A percentile compares a stretch with the other conserved stretches of the same genome.
Evolutionary conservation across 2,329 filamentous ascomycete genomes (phyloP).

Genomic region (Neofusicoccum kwambonambiense): DNA sequence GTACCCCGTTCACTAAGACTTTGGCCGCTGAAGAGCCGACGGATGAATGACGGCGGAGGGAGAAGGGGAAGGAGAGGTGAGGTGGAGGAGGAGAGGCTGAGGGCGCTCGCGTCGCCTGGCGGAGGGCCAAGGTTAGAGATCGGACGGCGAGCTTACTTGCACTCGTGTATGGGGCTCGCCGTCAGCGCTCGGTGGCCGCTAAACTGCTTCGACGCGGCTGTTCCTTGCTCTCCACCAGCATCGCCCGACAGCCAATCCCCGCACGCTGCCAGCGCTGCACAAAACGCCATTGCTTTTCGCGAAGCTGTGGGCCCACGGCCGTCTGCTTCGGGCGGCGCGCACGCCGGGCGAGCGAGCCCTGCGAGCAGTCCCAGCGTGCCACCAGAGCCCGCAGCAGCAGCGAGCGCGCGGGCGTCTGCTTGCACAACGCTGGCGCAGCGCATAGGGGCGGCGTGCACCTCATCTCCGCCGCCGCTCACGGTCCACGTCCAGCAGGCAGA

Average conservation of each 20-base stretch:
- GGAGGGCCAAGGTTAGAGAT: constrained; percentile 16
- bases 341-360: constrained; percentile 5
- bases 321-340: constrained; percentile 8
- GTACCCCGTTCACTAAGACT: constrained; percentile 19
- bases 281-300: constrained; percentile 18
- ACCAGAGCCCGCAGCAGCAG: neutral
- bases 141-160: constrained; percentile 19
- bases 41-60: constrained; percentile 22
- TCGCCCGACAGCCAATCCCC: constrained; percentile 21
- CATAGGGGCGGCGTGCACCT: constrained; percentile 13
- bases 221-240: constrained; percentile 20
- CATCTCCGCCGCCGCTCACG: constrained; percentile 6
- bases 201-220: constrained; percentile 17
- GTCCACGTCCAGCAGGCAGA: neutral
- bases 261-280: constrained; percentile 15
- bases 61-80: constrained; percentile 19
- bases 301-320: constrained; percentile 1
- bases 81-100: constrained; percentile 27
- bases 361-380: constrained; percentile 10
- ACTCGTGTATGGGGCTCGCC: constrained; percentile 22
- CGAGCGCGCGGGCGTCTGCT: neutral
- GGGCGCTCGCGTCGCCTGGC: constrained; percentile 21
- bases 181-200: constrained; percentile 14
- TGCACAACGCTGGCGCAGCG: constrained; percentile 6
- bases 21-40: constrained; percentile 19